phyloP scores from a whole-genome alignment of 2,329 filamentous ascomycete genomes.

The Alternaria sp. region DNA sequence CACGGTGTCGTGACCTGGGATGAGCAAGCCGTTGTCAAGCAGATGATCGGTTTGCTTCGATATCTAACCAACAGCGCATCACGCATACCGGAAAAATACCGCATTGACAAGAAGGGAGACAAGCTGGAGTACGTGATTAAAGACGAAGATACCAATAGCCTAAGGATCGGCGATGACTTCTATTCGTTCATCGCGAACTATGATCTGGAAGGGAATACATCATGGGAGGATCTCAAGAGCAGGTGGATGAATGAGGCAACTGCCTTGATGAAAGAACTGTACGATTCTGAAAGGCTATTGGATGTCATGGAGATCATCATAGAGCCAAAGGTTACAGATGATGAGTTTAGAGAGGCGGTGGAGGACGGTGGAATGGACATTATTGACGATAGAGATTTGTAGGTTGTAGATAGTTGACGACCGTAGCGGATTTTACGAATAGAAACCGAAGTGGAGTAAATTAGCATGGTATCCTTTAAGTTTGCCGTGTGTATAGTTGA shows the following conservation, averaged over 20 bases:
- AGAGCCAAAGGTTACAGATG: no score
- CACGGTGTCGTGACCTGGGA: background rate
- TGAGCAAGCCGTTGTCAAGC: background rate
- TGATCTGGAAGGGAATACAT: background rate
- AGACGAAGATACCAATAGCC: background rate
- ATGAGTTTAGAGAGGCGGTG: background rate
- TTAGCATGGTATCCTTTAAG: background rate
- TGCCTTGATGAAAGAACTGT: background rate
- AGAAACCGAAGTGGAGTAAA: rapidly evolving
- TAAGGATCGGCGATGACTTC: background rate
- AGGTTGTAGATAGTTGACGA: background rate
- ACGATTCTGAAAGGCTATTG: background rate
- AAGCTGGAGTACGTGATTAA: background rate
- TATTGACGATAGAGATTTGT: background rate
- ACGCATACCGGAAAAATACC: background rate
- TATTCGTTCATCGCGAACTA: background rate
- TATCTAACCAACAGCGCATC: background rate
- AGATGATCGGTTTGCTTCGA: background rate
- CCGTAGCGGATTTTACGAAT: background rate
- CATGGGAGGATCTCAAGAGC: background rate
- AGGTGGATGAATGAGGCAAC: background rate
- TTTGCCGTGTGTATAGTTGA: background rate
- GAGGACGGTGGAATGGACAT: background rate
- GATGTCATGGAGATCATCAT: background rate
- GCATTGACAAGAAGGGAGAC: background rate